Conservation (phyloP, 1,139 yeast species). For the Geotrichum siamense region DNA sequence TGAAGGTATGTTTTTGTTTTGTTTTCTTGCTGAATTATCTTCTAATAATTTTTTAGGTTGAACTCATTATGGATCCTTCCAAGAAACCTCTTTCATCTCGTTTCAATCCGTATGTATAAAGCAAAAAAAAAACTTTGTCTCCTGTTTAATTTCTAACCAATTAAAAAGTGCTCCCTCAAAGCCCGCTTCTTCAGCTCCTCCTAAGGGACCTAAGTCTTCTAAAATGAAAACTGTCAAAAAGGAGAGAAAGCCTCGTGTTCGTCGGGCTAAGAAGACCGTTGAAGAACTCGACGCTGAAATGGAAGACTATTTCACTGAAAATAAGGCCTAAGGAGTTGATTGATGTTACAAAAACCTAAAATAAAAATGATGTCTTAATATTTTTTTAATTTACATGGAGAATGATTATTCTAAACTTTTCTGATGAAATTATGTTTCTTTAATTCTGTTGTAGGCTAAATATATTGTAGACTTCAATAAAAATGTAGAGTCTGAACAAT, state of each 20-base stretch:
- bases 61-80: constrained; percentile 79
- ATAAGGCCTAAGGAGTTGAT: constrained; percentile 13
- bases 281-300: constrained; percentile 93
- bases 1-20: constrained; percentile 40
- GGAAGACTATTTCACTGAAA: constrained; percentile 62
- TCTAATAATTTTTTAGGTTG: constrained; percentile 40
- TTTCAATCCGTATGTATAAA: constrained; percentile 43
- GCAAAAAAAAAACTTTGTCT: neutral
- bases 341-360: too few species aligned
- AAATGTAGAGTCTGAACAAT: too few species aligned
- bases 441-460: too few species aligned
- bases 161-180: constrained; percentile 24
- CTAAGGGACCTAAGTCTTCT: constrained; percentile 28
- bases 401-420: too few species aligned
- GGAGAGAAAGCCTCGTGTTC: constrained; percentile 27
- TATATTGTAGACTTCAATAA: too few species aligned
- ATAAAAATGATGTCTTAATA: constrained; percentile 10
- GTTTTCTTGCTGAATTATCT: neutral
- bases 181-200: constrained; percentile 22
- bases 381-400: neutral
- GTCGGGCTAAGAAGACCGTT: constrained; percentile 63
- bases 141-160: neutral
- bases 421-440: too few species aligned
- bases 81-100: constrained; percentile 69
- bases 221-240: constrained; percentile 24